phyloP scores from a whole-genome alignment of 306 rosid genomes.

The Abrus pulchellus region DNA sequence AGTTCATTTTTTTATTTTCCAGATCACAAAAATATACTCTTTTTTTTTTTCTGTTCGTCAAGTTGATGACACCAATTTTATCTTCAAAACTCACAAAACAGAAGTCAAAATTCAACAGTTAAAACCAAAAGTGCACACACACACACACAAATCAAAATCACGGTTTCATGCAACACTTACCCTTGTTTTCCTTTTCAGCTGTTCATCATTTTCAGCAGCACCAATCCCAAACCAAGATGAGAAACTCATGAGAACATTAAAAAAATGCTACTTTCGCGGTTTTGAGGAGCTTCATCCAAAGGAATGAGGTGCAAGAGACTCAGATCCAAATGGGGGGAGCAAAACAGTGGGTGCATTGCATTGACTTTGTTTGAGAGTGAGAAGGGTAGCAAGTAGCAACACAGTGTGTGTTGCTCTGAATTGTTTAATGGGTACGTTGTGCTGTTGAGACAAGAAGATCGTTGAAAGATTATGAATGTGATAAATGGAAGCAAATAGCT shows the following conservation, averaged over 20 bases:
- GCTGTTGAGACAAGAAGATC: slow-evolving; percentile 59
- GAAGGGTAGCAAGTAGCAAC: slow-evolving; percentile 29
- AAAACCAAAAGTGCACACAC: slow-evolving; percentile 14
- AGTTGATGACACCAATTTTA: slow-evolving; percentile 29
- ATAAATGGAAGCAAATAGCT: slow-evolving; percentile 44
- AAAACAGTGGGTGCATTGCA: slow-evolving; percentile 62
- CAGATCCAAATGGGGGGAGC: slow-evolving; percentile 60
- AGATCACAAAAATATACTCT: slow-evolving; percentile 6
- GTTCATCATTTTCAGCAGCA: slow-evolving; percentile 35
- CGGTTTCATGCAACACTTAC: slow-evolving; percentile 50
- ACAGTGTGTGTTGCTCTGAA: neutral
- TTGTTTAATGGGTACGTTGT: slow-evolving; percentile 37
- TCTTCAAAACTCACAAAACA: slow-evolving; percentile 39
- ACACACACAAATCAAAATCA: neutral
- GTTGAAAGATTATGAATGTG: slow-evolving; percentile 59
- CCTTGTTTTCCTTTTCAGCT: slow-evolving; percentile 25
- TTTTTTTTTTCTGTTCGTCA: neutral
- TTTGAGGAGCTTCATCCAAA: slow-evolving; percentile 40
- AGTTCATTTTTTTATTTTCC: slow-evolving; percentile 2
- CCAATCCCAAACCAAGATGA: slow-evolving; percentile 40
- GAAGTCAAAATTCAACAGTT: slow-evolving; percentile 40
- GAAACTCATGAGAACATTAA: slow-evolving; percentile 34
- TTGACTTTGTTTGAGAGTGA: slow-evolving; percentile 60
- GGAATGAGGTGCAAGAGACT: slow-evolving; percentile 52
- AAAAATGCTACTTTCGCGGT: slow-evolving; percentile 26